Evolutionary conservation across 2,329 filamentous ascomycete species (phyloP).

Genomic region (Gnomoniopsis sp.): DNA sequence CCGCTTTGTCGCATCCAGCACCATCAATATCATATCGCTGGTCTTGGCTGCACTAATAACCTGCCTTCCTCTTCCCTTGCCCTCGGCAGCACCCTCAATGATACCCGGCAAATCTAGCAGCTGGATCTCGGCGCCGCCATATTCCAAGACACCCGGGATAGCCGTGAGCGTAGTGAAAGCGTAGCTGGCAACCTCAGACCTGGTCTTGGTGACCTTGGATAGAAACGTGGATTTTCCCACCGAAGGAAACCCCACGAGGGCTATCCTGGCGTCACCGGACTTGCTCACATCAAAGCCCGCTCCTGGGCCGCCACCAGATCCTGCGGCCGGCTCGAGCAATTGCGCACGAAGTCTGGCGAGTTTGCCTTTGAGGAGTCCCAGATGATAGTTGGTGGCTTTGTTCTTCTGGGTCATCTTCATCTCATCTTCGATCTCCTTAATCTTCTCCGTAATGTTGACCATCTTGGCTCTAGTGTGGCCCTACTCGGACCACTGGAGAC

Average conservation of each 20-base stretch:
- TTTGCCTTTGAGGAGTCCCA: conserved; percentile 97
- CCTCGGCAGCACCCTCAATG: conserved; percentile 93
- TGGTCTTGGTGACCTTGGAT: conserved; percentile 98
- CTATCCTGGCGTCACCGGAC: conserved; percentile 92
- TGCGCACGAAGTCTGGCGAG: conserved; percentile 92
- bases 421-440: conserved; percentile 99
- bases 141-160: conserved; percentile 95
- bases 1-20: conserved; percentile 93
- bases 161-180: conserved; percentile 97
- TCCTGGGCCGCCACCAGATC: conserved; percentile 73
- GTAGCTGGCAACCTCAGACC: conserved; percentile 92
- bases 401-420: conserved; percentile 98
- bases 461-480: conserved; percentile 51
- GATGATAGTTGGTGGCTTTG: conserved; percentile 73
- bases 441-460: conserved; percentile 99
- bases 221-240: conserved; percentile 98
- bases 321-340: conserved; percentile 82
- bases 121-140: conserved; percentile 96
- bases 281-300: conserved; percentile 93
- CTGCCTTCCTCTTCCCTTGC: conserved; percentile 91
- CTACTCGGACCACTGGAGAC: conserved; percentile 10
- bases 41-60: conserved; percentile 98
- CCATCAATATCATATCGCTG: conserved; percentile 94
- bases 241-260: conserved; percentile 96
- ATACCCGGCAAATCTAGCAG: conserved; percentile 97